These are phyloP conservation scores for Colletotrichum orchidophilum DNA, from an alignment of 2,329 filamentous ascomycete genomes.

Conservation along the genomic window DNA sequence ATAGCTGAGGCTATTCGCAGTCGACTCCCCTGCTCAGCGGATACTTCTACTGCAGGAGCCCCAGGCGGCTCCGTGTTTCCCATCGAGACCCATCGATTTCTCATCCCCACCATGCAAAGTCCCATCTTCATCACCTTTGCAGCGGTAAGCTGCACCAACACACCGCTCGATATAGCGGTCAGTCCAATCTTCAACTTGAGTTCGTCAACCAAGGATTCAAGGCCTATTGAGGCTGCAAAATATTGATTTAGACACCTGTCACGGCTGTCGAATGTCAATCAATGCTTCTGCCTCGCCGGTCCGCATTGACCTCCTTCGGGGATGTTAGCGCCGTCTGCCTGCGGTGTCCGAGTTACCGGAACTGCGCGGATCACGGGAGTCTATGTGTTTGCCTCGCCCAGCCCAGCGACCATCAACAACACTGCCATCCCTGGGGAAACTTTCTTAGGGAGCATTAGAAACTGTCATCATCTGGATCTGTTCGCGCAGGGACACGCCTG, in stretches of 20 bases:
- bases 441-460: neutral
- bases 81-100: conserved; percentile 18
- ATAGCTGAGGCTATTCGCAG: conserved; percentile 23
- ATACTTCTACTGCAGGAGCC: conserved; percentile 13
- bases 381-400: conserved; percentile 2
- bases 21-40: conserved; percentile 2
- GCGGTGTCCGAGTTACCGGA: neutral
- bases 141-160: neutral
- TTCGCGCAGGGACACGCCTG: conserved; percentile 3
- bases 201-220: neutral
- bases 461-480: conserved; percentile 5
- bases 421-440: neutral
- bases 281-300: neutral
- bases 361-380: neutral
- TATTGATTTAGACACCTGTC: conserved; percentile 6
- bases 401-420: neutral
- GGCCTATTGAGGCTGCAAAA: neutral
- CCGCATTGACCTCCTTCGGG: neutral
- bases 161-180: conserved; percentile 29
- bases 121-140: neutral
- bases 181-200: neutral
- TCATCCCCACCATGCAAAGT: conserved; percentile 13
- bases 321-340: neutral
- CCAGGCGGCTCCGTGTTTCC: conserved; percentile 21
- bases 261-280: neutral